Evolutionary conservation across 768 basidiomycete genomes (phyloP), one percentile per base, ranked within the genome.

Genomic region (Cantharellus anzutake): DNA sequence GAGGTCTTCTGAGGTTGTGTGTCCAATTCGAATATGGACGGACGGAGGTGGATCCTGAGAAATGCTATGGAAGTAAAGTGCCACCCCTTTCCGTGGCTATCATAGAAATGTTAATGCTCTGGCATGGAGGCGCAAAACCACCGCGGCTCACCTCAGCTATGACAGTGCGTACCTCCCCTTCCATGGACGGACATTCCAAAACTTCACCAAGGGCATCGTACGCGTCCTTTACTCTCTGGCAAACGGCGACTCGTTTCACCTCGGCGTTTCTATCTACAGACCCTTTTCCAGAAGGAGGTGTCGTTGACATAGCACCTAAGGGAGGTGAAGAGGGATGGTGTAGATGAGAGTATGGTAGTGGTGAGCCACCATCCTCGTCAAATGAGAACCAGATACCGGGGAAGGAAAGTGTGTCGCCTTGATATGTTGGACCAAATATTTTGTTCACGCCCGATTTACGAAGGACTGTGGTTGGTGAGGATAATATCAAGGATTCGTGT

Each of bases 321-420:
- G 52, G 52, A 11, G 52, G 52, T 11, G 52, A 55, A 11, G 11
- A 11, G 11, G 44, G 29, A 29, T 11, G 11, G 44, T 11, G 29
- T 48, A 11, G 44, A 48, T 11, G 29, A 29, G 44, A 11, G 29
- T 11, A 11, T 7, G 11, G 11, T 11, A 11, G 11, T 11, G 52
- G 52, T 7, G 52, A 7, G 35, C 52, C 38, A 70, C 64, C 70
- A 64, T 89, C 87, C 57, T 87, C 86, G 50, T 86, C 84, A 63
- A 90, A 90, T 64, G 80, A 80, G 67, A 91, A 91, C 78, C 81
- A 83, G 41, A 90, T 74, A 0, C 87, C 87, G 2, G 87, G 88
- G 70, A 89, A 91, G 50, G 78, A 78, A 64, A 89, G 70, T 63
- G 84, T 82, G 60, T 87, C 83, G 37, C 78, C 78, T 5, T 83